Percentiles rank a stretch among this genome's conserved stretches.
Conservation (phyloP, 2,329 filamentous ascomycete genomes). For the Whalleya microplaca region DNA sequence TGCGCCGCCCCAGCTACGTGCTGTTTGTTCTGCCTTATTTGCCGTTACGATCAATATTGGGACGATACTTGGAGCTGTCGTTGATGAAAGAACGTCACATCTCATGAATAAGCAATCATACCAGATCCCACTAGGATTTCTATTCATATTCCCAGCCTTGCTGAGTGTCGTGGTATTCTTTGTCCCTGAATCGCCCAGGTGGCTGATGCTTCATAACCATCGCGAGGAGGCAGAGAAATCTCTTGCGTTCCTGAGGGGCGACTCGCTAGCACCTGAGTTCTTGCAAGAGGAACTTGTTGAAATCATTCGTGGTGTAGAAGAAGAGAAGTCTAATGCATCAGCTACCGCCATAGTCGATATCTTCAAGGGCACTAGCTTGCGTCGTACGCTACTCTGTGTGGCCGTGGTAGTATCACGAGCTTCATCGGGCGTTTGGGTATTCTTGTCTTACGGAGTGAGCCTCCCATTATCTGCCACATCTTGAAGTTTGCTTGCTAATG, state of each 20-base stretch:
- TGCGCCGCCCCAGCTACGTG: slow-evolving; percentile 25
- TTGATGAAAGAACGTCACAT: slow-evolving; percentile 22
- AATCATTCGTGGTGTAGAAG: slow-evolving; percentile 29
- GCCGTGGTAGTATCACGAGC: slow-evolving; percentile 29
- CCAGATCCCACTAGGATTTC: slow-evolving; percentile 22
- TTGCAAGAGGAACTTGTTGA: slow-evolving; percentile 28
- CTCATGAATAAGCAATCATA: slow-evolving; percentile 23
- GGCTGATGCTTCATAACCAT: slow-evolving; percentile 34
- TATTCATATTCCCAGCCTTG: slow-evolving; percentile 21
- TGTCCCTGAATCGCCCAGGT: slow-evolving; percentile 36
- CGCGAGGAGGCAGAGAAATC: slow-evolving; percentile 32
- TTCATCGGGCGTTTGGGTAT: slow-evolving; percentile 34
- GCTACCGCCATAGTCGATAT: slow-evolving; percentile 23
- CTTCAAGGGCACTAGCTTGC: slow-evolving; percentile 29
- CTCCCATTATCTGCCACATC: slow-evolving; percentile 10
- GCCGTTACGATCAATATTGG: slow-evolving; percentile 21
- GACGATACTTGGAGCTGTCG: slow-evolving; percentile 17
- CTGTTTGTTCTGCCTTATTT: slow-evolving; percentile 18
- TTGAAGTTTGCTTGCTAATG: slow-evolving; percentile 12
- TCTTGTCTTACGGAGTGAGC: slow-evolving; percentile 32
- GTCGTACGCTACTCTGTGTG: slow-evolving; percentile 29
- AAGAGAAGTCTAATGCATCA: slow-evolving; percentile 26
- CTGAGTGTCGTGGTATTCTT: slow-evolving; percentile 28
- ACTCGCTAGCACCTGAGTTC: slow-evolving; percentile 23
- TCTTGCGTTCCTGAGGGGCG: slow-evolving; percentile 28